Conservation (phyloP, 108 stramenopile species). For the Skeletonema tropicum region DNA sequence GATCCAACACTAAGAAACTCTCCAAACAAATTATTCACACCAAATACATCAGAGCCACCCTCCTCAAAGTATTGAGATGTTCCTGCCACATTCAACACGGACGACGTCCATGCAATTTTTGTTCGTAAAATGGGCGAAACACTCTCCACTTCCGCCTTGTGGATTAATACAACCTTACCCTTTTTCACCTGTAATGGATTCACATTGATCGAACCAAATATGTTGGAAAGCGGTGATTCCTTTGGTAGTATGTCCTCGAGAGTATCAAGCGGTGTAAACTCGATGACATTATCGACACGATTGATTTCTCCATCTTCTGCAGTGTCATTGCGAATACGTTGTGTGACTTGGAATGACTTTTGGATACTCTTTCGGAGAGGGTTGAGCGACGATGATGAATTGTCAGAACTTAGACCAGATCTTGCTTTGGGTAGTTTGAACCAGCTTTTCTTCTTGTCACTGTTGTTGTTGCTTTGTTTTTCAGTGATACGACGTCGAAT, state of each 20-base stretch:
- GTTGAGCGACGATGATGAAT: conserved; percentile 31
- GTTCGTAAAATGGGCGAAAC: conserved; percentile 53
- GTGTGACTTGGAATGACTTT: conserved; percentile 62
- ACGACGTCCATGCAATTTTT: conserved; percentile 56
- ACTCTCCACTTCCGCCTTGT: conserved; percentile 74
- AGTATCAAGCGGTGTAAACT: conserved; percentile 59
- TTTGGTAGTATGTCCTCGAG: conserved; percentile 36
- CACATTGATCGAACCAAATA: conserved; percentile 51
- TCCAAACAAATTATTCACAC: conserved; percentile 60
- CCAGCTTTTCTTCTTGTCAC: conserved; percentile 32
- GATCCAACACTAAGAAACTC: conserved; percentile 65
- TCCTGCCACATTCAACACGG: conserved; percentile 74
- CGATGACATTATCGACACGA: conserved; percentile 72
- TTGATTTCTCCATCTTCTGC: conserved; percentile 26
- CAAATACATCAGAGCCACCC: conserved; percentile 69
- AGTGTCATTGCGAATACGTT: conserved; percentile 57
- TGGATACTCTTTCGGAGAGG: conserved; percentile 40
- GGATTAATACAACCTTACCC: conserved; percentile 65
- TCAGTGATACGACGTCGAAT: conserved; percentile 21
- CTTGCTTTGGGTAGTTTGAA: background rate
- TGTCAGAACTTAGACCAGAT: background rate
- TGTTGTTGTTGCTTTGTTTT: conserved; percentile 16
- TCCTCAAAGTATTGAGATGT: conserved; percentile 61
- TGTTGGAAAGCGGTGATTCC: conserved; percentile 34
- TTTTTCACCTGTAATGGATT: conserved; percentile 74